Base-by-base conservation (phyloP, 768 basidiomycete genomes). In the Suillus subluteus region DNA sequence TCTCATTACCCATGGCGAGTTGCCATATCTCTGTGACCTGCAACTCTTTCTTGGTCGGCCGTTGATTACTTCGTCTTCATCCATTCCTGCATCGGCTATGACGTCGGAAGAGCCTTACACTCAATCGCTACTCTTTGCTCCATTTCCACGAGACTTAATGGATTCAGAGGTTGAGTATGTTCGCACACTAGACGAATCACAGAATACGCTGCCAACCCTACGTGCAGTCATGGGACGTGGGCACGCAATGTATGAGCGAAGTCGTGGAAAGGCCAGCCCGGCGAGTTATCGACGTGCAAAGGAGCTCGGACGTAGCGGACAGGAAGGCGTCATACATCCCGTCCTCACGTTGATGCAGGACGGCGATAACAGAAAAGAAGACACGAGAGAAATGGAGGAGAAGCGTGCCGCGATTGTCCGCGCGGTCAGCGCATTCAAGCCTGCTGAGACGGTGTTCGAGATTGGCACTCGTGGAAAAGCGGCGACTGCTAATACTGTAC, bases 211-310 rank as follows among this genome's bases (percentile, higher is more conserved):
- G 32, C 80, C 85, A 12, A 80, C 83, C 52, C 79, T 97, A 37
- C 84, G 91, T 26, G 88, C 89, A 6, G 94, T 98, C 66, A 96
- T 97, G 89, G 83, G 84, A 67, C 88, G 94, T 62, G 96, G 96
- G 0, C 95, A 98, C 69, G 80, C 85, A 2, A 92, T 99, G 94
- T 99, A 97, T 75, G 96, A 98, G 73, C 89, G 95, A 40, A 94
- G 93, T 68, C 91, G 94, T 76, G 92, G 91, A 26, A 98, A 96
- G 74, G 96, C 97, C 21, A 92, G 90, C 72, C 84, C 86, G 18
- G 89, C 89, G 65, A 92, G 91, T 73, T 94, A 98, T 79, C 88
- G 90, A 69, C 88, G 96, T 6, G 91, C 96, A 16, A 99, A 99
- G 73, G 91, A 90, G 66, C 91, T 98, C 83, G 82, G 84, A 58